Evolutionary conservation across 1,284 basidiomycete genomes (phyloP).

Genomic region (Apiotrichum mycotoxinovorans): DNA sequence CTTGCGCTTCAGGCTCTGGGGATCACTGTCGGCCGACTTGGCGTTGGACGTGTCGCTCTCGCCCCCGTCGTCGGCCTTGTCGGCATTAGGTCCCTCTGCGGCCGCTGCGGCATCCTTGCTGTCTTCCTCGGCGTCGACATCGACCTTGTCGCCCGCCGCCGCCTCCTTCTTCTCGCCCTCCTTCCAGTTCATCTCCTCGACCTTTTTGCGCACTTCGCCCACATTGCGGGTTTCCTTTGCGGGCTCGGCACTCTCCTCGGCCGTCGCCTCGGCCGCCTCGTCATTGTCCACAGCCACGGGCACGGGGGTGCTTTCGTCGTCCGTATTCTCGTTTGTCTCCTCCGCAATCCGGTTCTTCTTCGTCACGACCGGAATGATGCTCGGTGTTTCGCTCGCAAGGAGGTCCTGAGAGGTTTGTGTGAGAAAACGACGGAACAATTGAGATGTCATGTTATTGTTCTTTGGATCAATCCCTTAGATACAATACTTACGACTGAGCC

Average conservation of each 20-base stretch:
- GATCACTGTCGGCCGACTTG: slow-evolving; percentile 4
- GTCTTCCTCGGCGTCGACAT: slow-evolving; percentile 6
- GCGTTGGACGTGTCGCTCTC: slow-evolving; percentile 18
- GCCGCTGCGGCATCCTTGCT: slow-evolving; percentile 4
- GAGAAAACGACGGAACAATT: background rate
- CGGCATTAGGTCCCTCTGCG: slow-evolving; percentile 1
- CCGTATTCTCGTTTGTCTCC: slow-evolving; percentile 10
- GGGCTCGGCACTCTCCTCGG: background rate
- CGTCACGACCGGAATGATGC: slow-evolving; percentile 23
- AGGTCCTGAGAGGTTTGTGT: background rate
- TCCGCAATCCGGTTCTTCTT: slow-evolving; percentile 46
- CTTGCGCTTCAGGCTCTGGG: slow-evolving; percentile 39
- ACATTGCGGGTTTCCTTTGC: slow-evolving; percentile 28
- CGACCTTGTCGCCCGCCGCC: background rate
- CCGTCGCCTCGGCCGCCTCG: background rate
- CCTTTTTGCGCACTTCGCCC: slow-evolving; percentile 45
- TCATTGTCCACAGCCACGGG: background rate
- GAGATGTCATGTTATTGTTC: background rate
- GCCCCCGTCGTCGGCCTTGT: background rate
- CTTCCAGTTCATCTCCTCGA: slow-evolving; percentile 43
- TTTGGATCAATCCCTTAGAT: too few species aligned
- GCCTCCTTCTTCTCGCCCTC: slow-evolving; percentile 26
- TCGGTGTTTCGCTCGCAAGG: slow-evolving; percentile 12
- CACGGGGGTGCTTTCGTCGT: slow-evolving; percentile 4
- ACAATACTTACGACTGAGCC: slow-evolving; percentile 41